phyloP scores from a whole-genome alignment of 2,329 filamentous ascomycete species.

The Aureobasidium vineae region DNA sequence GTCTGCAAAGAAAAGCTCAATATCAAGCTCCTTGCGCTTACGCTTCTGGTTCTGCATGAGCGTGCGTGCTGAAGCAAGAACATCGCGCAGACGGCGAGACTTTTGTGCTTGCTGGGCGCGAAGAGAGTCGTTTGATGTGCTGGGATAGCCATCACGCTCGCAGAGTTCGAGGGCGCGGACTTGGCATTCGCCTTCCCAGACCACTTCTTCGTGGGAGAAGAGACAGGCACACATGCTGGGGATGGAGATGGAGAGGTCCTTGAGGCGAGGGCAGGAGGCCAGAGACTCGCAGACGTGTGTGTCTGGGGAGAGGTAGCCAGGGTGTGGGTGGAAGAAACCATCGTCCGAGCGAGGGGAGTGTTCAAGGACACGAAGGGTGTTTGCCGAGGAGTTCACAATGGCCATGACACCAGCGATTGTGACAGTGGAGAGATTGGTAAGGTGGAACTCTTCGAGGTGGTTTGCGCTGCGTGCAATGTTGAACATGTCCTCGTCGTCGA shows the following conservation, averaged over 20 bases:
- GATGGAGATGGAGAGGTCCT: constrained; percentile 50
- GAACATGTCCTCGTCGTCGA: constrained; percentile 51
- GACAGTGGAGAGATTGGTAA: constrained; percentile 54
- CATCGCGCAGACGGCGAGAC: constrained; percentile 39
- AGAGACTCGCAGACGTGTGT: constrained; percentile 51
- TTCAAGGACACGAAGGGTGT: constrained; percentile 52
- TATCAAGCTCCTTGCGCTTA: constrained; percentile 42
- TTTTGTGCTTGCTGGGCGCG: constrained; percentile 12
- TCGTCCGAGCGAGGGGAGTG: constrained; percentile 54
- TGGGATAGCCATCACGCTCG: constrained; percentile 30
- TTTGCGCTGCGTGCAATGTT: constrained; percentile 53
- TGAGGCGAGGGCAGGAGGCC: constrained; percentile 47
- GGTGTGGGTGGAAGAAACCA: constrained; percentile 53
- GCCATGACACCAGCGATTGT: constrained; percentile 54
- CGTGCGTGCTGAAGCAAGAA: constrained; percentile 44
- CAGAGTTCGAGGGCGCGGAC: constrained; percentile 52
- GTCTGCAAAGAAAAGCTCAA: constrained; percentile 53
- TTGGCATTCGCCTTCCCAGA: constrained; percentile 50
- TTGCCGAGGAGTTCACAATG: constrained; percentile 50
- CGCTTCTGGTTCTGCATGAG: constrained; percentile 43
- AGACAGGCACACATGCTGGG: constrained; percentile 50
- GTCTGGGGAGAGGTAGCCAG: constrained; percentile 42
- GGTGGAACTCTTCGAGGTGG: constrained; percentile 53
- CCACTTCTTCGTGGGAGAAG: constrained; percentile 47
- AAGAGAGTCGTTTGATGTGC: constrained; percentile 33